Conservation (phyloP, 2,329 filamentous ascomycete species). For the Fusarium scirpi region DNA sequence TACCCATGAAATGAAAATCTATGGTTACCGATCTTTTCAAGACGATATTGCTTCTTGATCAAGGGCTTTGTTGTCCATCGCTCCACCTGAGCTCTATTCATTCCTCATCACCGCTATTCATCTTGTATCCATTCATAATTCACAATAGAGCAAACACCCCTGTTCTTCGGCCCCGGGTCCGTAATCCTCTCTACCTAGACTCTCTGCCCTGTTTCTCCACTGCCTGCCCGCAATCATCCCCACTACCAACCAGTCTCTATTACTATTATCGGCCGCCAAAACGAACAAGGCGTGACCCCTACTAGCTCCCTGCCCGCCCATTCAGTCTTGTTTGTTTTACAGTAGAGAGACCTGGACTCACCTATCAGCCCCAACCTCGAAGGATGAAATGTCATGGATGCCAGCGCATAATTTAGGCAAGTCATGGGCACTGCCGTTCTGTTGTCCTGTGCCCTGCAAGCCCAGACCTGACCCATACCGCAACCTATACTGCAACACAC, state of each 20-base stretch:
- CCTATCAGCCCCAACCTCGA: slow-evolving; percentile 23
- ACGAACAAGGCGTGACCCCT: slow-evolving; percentile 38
- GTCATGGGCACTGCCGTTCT: slow-evolving; percentile 36
- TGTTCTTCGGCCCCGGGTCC: slow-evolving; percentile 31
- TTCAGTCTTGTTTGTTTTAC: slow-evolving; percentile 23
- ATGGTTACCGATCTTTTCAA: background rate
- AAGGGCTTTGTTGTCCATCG: slow-evolving; percentile 8
- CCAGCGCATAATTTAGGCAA: slow-evolving; percentile 44
- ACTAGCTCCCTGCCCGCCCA: slow-evolving; percentile 11
- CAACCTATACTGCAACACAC: slow-evolving; percentile 37
- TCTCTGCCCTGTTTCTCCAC: slow-evolving; percentile 38
- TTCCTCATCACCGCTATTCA: slow-evolving; percentile 26
- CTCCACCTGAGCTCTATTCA: slow-evolving; percentile 4
- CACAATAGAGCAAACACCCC: slow-evolving; percentile 21
- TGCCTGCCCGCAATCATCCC: slow-evolving; percentile 36
- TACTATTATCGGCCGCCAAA: slow-evolving; percentile 26
- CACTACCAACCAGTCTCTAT: slow-evolving; percentile 22
- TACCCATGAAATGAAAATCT: background rate
- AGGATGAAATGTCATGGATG: slow-evolving; percentile 28
- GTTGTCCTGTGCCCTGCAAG: slow-evolving; percentile 37
- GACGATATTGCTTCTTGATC: slow-evolving; percentile 12
- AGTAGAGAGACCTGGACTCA: slow-evolving; percentile 19
- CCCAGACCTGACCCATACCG: background rate
- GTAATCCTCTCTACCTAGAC: slow-evolving; percentile 15
- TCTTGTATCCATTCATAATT: slow-evolving; percentile 14